Evolutionary conservation across 78 protist genomes (phyloP).

Genomic region (Dictyostelium citrinum): DNA sequence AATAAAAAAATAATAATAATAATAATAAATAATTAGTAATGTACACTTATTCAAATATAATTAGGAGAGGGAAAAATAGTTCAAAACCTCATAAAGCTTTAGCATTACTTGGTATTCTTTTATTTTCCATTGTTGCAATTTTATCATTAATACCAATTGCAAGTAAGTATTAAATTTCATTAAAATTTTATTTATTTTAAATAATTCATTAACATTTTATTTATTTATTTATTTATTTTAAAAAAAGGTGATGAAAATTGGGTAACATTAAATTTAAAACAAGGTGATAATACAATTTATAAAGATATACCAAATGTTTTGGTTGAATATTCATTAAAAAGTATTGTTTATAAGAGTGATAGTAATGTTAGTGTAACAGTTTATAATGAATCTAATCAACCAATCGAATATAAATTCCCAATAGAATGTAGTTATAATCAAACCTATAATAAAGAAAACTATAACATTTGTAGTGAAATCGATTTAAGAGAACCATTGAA

Average conservation of each 20-base stretch:
- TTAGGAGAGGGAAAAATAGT: neutral
- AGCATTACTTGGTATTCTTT: neutral
- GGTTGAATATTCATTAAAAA: neutral
- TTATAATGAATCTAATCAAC: neutral
- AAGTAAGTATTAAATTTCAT: too few species aligned
- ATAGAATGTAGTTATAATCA: neutral
- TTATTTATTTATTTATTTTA: too few species aligned
- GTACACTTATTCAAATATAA: neutral
- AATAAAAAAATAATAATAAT: neutral
- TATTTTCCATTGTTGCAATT: neutral
- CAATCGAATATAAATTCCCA: neutral
- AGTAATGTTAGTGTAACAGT: neutral
- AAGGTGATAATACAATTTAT: neutral
- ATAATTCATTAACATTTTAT: too few species aligned
- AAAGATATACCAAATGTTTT: neutral
- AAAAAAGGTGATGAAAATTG: neutral
- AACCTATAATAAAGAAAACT: neutral
- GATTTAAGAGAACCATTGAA: neutral
- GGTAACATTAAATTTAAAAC: neutral
- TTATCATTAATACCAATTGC: neutral
- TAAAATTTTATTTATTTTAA: too few species aligned
- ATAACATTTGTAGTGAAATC: neutral
- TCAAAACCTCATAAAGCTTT: neutral
- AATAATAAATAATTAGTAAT: neutral
- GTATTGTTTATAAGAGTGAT: neutral